Percentiles rank a stretch among this genome's conserved stretches.
These are phyloP conservation scores for Pyricularia grisea DNA, from an alignment of 2,329 filamentous ascomycete genomes.

Conservation along the genomic window DNA sequence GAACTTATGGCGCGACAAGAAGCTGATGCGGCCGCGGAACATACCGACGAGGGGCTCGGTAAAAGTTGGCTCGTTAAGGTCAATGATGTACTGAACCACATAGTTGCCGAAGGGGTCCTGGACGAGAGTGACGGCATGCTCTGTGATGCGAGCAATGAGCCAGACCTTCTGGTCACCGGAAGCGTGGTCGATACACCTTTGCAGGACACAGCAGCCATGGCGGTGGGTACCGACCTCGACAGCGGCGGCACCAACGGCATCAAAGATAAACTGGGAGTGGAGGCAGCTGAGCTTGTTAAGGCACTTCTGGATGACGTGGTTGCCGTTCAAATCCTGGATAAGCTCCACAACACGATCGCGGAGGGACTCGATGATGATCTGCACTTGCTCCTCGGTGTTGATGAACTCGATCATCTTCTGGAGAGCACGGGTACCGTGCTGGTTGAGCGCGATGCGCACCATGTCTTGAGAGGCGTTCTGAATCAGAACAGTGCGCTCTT, in stretches of 20 bases:
- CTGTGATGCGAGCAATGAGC: constrained; percentile 79
- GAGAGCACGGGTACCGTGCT: constrained; percentile 89
- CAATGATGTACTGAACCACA: constrained; percentile 96
- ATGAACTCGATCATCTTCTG: constrained; percentile 99
- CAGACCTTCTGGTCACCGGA: constrained; percentile 80
- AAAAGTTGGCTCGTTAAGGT: constrained; percentile 78
- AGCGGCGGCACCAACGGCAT: constrained; percentile 80
- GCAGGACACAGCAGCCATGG: constrained; percentile 94
- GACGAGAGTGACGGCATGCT: constrained; percentile 78
- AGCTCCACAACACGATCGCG: constrained; percentile 80
- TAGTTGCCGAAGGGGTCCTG: constrained; percentile 99
- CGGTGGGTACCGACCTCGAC: constrained; percentile 91
- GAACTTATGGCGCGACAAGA: constrained; percentile 90
- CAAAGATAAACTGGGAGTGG: constrained; percentile 94
- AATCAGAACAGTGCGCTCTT: constrained; percentile 88
- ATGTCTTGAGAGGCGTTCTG: constrained; percentile 81
- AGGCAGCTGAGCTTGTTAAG: constrained; percentile 81
- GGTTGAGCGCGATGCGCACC: constrained; percentile 89
- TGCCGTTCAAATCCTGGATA: constrained; percentile 94
- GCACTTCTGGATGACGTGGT: constrained; percentile 98
- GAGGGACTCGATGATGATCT: constrained; percentile 79
- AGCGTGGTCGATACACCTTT: constrained; percentile 96
- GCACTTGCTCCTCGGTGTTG: constrained; percentile 72
- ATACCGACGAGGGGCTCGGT: constrained; percentile 79
- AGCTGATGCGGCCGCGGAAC: constrained; percentile 65